Percentiles rank a stretch among this genome's conserved stretches.
phyloP scores from a whole-genome alignment of 176 grass and related monocot genomes.

The Carex myosuroides region DNA sequence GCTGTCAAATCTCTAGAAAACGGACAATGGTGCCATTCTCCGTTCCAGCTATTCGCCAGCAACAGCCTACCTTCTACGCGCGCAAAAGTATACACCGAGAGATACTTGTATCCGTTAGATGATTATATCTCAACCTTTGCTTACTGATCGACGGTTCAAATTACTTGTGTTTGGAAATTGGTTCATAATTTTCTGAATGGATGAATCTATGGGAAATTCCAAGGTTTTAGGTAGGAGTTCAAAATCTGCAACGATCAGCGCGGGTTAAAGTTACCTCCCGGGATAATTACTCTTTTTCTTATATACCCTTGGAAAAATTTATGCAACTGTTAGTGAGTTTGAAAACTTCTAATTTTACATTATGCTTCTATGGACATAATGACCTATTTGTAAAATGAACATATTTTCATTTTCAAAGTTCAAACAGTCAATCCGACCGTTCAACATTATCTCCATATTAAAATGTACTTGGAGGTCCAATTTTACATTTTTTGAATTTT shows the following conservation, averaged over 20 bases:
- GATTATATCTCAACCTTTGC: not conserved
- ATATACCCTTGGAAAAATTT: not conserved
- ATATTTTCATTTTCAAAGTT: no score
- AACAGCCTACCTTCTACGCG: constrained; percentile 6
- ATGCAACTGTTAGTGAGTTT: not conserved
- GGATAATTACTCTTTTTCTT: not conserved
- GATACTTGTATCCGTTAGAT: not conserved
- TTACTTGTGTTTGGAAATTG: no score
- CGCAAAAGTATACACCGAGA: not conserved
- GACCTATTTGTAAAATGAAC: no score
- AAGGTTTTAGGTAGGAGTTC: not conserved
- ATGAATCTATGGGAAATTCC: not conserved
- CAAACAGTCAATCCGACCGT: no score
- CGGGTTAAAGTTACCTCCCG: not conserved
- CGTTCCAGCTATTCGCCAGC: constrained; percentile 10
- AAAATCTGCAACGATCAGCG: not conserved
- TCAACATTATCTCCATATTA: no score
- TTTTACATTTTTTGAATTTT: no score
- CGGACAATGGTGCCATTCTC: not conserved
- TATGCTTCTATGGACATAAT: no score
- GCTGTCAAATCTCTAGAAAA: not conserved
- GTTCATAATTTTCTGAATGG: not conserved
- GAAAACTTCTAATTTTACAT: not conserved
- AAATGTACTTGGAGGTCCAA: no score
- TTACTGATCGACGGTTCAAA: not conserved